These are phyloP conservation scores for Phaeotremella fagi DNA, from an alignment of 768 basidiomycete genomes.

Conservation along the genomic window DNA sequence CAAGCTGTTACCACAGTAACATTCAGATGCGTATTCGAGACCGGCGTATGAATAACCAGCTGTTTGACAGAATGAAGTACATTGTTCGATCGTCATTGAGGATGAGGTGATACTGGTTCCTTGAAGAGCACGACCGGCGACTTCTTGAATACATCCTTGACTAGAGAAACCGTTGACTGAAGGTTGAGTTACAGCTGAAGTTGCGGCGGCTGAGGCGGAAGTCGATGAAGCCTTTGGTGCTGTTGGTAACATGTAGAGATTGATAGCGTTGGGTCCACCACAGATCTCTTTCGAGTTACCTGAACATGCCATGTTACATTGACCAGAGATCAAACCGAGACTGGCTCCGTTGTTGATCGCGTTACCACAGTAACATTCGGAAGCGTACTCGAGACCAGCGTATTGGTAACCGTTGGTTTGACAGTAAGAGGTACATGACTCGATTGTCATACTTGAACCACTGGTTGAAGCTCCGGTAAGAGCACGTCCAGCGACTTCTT, in stretches of 20 bases:
- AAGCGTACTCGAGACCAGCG: constrained; percentile 32
- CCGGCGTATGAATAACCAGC: constrained; percentile 28
- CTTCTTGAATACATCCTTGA: constrained; percentile 29
- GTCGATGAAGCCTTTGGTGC: background rate
- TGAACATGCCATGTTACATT: constrained; percentile 27
- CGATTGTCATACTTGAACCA: constrained; percentile 16
- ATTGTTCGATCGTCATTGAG: constrained; percentile 28
- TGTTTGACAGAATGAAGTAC: constrained; percentile 24
- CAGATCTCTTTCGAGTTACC: constrained; percentile 17
- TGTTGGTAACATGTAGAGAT: constrained; percentile 2
- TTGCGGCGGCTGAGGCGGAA: constrained; percentile 9
- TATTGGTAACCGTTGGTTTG: constrained; percentile 12
- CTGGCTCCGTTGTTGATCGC: constrained; percentile 25
- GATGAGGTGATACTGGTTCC: constrained; percentile 16
- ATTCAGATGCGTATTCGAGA: constrained; percentile 34
- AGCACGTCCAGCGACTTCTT: constrained; percentile 24
- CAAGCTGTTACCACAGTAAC: constrained; percentile 39
- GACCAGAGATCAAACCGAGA: constrained; percentile 3
- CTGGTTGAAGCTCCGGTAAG: constrained; percentile 22
- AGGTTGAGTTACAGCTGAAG: constrained; percentile 1
- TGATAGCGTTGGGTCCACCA: constrained; percentile 23
- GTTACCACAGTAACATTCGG: constrained; percentile 33
- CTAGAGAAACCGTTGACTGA: constrained; percentile 11
- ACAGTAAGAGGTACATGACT: constrained; percentile 25
- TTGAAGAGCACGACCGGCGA: constrained; percentile 35